A percentile compares a stretch with the other conserved stretches of the same genome.
Conservation (phyloP, 2,329 filamentous ascomycete species). For the Plenodomus tracheiphilus region DNA sequence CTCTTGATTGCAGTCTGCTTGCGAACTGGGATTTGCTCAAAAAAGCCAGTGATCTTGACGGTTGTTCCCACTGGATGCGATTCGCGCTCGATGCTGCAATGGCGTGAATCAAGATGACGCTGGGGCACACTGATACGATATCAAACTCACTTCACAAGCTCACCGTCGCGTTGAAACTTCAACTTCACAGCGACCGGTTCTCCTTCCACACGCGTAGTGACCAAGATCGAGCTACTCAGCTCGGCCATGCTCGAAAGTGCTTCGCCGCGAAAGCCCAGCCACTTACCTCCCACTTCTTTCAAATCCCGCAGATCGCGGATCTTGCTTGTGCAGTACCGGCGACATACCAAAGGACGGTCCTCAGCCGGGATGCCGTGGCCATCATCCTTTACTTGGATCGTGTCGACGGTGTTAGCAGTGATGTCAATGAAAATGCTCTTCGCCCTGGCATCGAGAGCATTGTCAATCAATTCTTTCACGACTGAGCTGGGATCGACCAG, state of each 20-base stretch:
- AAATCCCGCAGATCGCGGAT: conserved; percentile 67
- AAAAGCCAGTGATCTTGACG: conserved; percentile 63
- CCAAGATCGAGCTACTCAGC: conserved; percentile 58
- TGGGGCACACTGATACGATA: background rate
- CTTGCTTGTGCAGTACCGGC: conserved; percentile 74
- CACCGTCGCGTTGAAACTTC: conserved; percentile 56
- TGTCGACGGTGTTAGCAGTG: conserved; percentile 67
- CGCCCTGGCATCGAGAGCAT: conserved; percentile 72
- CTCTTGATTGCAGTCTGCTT: conserved; percentile 62
- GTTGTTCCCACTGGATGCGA: conserved; percentile 71
- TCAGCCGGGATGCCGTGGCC: conserved; percentile 68
- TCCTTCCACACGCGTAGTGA: conserved; percentile 66
- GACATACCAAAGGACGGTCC: conserved; percentile 66
- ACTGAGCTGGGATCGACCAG: conserved; percentile 64
- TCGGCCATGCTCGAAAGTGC: conserved; percentile 69
- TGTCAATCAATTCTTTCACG: conserved; percentile 78
- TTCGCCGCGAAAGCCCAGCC: conserved; percentile 76
- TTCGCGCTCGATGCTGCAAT: conserved; percentile 27
- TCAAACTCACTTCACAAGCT: conserved; percentile 46
- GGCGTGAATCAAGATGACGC: background rate
- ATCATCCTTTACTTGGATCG: conserved; percentile 67
- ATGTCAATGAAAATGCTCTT: conserved; percentile 67
- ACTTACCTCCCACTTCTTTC: conserved; percentile 57
- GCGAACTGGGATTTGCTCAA: conserved; percentile 65
- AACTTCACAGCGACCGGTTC: conserved; percentile 62